Base-by-base conservation (phyloP, 2,329 filamentous ascomycete genomes). In the Plenodomus lindquistii region DNA sequence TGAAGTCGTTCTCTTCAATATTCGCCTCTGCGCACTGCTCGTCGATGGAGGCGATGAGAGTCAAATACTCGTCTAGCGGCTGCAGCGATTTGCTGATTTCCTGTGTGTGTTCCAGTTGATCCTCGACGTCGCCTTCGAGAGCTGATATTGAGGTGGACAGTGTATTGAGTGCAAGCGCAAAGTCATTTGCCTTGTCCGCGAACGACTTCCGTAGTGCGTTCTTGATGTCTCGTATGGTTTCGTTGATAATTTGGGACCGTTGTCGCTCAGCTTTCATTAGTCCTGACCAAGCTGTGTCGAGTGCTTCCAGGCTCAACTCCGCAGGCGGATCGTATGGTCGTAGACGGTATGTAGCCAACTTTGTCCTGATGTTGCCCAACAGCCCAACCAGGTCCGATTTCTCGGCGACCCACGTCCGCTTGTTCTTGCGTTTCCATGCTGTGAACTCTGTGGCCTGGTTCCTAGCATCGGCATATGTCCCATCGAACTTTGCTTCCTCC, bases 1-100 rank as follows among this genome's bases (percentile, higher is more conserved):
- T 99, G 73, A 94, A 97, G 77, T 99, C 94, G 73, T 99, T 99
- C 67, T 99, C 94, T 73, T 99, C 94, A 56, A 99, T 97, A 71
- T 99, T 97, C 54, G 94, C 94, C 77, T 97, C 93, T 51, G 87
- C 83, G 70, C 94, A 99, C 74, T 96, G 91, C 55, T 85, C 84
- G 66, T 97, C 92, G 40, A 97, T 82, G 10, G 84, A 85, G 13
- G 85, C 89, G 67, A 99, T 97, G 55, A 91, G 89, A 55, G 90
- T 86, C 35, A 99, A 81, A 69, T 95, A 99, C 51, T 89, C 84
- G 63, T 97, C 91, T n/a, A 99, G 81, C 2, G 93, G 93, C 8
- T 89, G 83, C 11, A 99, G 79, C 65, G 89, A 97, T 57, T 89
- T 85, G 62, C 90, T 91, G 34, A 99, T 82, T 66, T 87, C 87